Conservation (phyloP, 176 grass and related monocot genomes). For the Cenchrus americanus region DNA sequence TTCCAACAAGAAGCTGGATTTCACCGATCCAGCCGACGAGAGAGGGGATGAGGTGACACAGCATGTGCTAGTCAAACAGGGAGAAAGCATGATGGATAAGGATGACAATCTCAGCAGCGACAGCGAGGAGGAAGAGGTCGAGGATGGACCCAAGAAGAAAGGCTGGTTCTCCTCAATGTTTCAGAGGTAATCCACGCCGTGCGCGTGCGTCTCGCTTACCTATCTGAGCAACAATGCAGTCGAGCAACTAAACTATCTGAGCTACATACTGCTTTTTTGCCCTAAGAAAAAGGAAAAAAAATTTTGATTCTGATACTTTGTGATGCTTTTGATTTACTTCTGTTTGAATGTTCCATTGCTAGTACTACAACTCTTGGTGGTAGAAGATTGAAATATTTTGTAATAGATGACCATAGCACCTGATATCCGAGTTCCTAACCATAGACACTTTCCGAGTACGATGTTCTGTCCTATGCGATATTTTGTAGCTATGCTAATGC, state of each 20-base stretch:
- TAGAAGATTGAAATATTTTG: background rate
- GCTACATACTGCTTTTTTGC: background rate
- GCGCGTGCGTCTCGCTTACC: background rate
- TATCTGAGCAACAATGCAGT: background rate
- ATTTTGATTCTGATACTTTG: background rate
- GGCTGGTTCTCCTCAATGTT: slow-evolving; percentile 95
- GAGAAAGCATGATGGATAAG: slow-evolving; percentile 98
- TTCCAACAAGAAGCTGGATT: slow-evolving; percentile 70
- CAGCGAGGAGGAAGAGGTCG: slow-evolving; percentile 63
- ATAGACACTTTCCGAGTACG: background rate
- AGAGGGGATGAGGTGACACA: slow-evolving; percentile 67
- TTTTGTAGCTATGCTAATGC: background rate
- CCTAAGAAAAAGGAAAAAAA: background rate
- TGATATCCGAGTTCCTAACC: background rate
- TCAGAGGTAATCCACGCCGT: slow-evolving; percentile 60
- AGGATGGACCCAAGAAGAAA: slow-evolving; percentile 71
- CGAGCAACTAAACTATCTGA: background rate
- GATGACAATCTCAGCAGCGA: slow-evolving; percentile 79
- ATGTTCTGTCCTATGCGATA: background rate
- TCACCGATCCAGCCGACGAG: slow-evolving; percentile 74
- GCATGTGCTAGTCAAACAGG: slow-evolving; percentile 47
- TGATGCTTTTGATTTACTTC: background rate
- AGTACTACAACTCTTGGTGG: background rate
- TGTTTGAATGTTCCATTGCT: background rate
- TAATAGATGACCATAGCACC: background rate